Evolutionary conservation across 2,329 filamentous ascomycete species (phyloP), one percentile per base, ranked within the genome.

Genomic region (Orbilia quercus): DNA sequence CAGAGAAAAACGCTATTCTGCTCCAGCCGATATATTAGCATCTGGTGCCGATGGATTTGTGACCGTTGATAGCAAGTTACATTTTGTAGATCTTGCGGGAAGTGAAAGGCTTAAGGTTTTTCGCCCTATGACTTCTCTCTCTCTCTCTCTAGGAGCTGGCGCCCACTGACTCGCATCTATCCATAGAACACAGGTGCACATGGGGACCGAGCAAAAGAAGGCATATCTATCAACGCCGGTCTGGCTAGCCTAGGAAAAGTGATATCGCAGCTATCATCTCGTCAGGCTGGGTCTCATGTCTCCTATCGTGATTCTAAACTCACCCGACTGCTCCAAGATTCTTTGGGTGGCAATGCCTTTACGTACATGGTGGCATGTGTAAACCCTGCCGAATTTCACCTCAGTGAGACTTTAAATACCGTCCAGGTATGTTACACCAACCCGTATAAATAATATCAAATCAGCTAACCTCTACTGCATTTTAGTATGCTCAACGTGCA

Each of bases 291-390:
- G 51, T 90, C 92, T 2, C 92, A 98, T 81, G 93, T 99, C 66
- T 99, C 95, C 1, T 99, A 99, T 80, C 91, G 95, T 75, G 95
- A 99, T 82, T 98, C 95, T n/a, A 93, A 92, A 80, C 88, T 99
- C 77, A 99, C 95, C 9, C 90, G 95, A 71, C 85, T 99, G 22
- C 86, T 99, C 16, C 95, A 99, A 83, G 95, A 99, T 81, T 99
- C 95, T 0, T 85, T 99, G 3, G 95, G 95, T 66, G 95, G 95
- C 2, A 98, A 96, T 80, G 95, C 95, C 36, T 96, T 97, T 79
- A 99, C 95, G 0, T 99, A 98, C 82, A 98, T 99, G 95, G 95
- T 99, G 82, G 95, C 95, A 7, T 99, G 95, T 82, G 93, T 99
- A 28, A 99, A 94, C 0, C 94, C 93, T 0, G 92, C 94, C 12